Conservation (phyloP, 805 yeast species). For the Clavispora vitiphila region DNA sequence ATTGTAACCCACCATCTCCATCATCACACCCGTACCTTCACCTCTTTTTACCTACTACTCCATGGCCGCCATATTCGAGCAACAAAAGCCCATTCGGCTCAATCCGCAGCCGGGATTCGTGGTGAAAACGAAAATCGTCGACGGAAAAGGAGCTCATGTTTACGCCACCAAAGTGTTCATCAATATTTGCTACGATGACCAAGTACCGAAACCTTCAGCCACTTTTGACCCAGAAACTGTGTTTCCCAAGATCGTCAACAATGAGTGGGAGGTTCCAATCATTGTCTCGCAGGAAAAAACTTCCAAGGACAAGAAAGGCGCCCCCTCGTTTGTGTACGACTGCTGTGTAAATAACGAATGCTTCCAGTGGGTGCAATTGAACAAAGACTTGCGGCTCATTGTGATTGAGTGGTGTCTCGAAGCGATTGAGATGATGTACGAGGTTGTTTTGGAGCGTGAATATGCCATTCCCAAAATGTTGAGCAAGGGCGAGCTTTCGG, state of each 20-base stretch:
- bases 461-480: slow-evolving; percentile 66
- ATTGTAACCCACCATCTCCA: no score
- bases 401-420: slow-evolving; percentile 82
- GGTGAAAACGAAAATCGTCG: slow-evolving; percentile 54
- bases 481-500: slow-evolving; percentile 57
- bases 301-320: slow-evolving; percentile 68
- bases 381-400: slow-evolving; percentile 56
- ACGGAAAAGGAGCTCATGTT: slow-evolving; percentile 24
- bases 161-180: slow-evolving; percentile 64
- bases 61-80: slow-evolving; percentile 16
- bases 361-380: slow-evolving; percentile 55
- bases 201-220: slow-evolving; percentile 57
- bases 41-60: not conserved
- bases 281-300: slow-evolving; percentile 55
- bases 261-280: slow-evolving; percentile 84
- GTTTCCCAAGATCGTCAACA: slow-evolving; percentile 58
- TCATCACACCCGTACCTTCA: not conserved
- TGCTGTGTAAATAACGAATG: slow-evolving; percentile 69
- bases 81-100: slow-evolving; percentile 11
- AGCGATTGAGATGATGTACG: slow-evolving; percentile 56
- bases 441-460: slow-evolving; percentile 54
- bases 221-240: slow-evolving; percentile 54
- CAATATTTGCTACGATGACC: slow-evolving; percentile 64
- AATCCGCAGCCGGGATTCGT: slow-evolving; percentile 70
- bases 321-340: slow-evolving; percentile 61